phyloP scores from a whole-genome alignment of 331 rosid species.

The Acacia concinna region DNA sequence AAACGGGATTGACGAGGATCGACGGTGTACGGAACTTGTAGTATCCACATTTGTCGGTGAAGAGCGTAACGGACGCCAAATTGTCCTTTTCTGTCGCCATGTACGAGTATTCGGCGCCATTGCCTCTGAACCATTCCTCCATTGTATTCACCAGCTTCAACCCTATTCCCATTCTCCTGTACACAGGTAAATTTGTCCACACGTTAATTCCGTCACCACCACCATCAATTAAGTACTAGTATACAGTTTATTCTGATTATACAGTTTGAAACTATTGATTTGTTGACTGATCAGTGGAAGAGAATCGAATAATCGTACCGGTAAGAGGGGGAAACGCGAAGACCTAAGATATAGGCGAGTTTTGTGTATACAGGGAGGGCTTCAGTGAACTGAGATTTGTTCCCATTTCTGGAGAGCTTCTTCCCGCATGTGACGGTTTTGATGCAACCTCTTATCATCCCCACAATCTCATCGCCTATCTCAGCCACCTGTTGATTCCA shows the following conservation, averaged over 20 bases:
- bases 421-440: slow-evolving; percentile 94
- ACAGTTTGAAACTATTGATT: neutral
- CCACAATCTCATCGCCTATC: slow-evolving; percentile 64
- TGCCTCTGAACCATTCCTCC: slow-evolving; percentile 80
- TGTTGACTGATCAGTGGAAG: neutral
- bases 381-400: slow-evolving; percentile 28
- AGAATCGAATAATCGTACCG: slow-evolving; percentile 39
- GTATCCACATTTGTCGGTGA: slow-evolving; percentile 90
- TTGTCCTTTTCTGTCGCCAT: slow-evolving; percentile 93
- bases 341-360: slow-evolving; percentile 82
- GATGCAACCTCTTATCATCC: slow-evolving; percentile 96
- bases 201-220: neutral
- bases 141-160: slow-evolving; percentile 56
- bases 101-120: slow-evolving; percentile 88
- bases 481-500: slow-evolving; percentile 65
- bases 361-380: slow-evolving; percentile 69
- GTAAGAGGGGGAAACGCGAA: slow-evolving; percentile 82
- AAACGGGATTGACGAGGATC: slow-evolving; percentile 86
- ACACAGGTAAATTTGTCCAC: neutral
- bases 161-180: slow-evolving; percentile 90
- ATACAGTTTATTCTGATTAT: neutral
- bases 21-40: slow-evolving; percentile 81
- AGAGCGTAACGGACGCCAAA: slow-evolving; percentile 71
- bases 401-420: slow-evolving; percentile 46
- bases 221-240: neutral